Base-by-base conservation (phyloP, 2,329 filamentous ascomycete genomes). In the Calonectria pteridis region DNA sequence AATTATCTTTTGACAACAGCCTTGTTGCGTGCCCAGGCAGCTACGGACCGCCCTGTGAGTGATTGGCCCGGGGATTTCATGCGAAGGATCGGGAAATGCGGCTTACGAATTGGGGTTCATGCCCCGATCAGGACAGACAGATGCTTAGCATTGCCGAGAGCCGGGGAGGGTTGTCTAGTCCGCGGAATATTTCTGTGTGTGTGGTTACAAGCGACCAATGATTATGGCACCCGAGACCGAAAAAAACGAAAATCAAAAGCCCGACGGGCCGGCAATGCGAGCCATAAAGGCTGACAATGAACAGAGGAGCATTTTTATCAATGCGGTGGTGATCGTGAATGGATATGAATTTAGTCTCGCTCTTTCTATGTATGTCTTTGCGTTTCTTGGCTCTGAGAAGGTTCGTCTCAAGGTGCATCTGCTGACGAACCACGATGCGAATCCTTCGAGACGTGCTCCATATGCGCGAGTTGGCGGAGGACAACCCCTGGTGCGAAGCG, bases 341-440 rank as follows among this genome's bases (percentile, higher is more conserved):
- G 31, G n/a, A 16, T 16, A 6, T n/a, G 13, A n/a, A 59, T 33
- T 33, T 59, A 59, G 33, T 10, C 33, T 59, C 55, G n/a, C 55
- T 37, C 13, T 18, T n/a, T 18, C 3, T 18, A 13, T 18, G 26
- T 18, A 13, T 18, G 26, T 26, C 35, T 28, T 28, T 62, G 9
- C 33, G 33, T 37, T 40, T 35, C 26, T 26, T 26, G 14, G 55
- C 33, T 33, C 23, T 10, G 10, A 37, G 18, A 62, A 62, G 55
- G 55, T 62, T 62, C 33, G 33, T 40, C 55, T 40, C 23, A 26
- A 28, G 3, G 23, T 40, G 55, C n/a, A 37, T 28, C 55, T 35
- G 33, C 55, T 62, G 55, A 62, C 33, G 55, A 62, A 62, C 55
- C 55, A 40, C 55, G 55, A 62, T 62, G 37, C 14, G 55, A 62